Evolutionary conservation across 1,284 basidiomycete genomes (phyloP).

Genomic region (Heterobasidion irregulare): DNA sequence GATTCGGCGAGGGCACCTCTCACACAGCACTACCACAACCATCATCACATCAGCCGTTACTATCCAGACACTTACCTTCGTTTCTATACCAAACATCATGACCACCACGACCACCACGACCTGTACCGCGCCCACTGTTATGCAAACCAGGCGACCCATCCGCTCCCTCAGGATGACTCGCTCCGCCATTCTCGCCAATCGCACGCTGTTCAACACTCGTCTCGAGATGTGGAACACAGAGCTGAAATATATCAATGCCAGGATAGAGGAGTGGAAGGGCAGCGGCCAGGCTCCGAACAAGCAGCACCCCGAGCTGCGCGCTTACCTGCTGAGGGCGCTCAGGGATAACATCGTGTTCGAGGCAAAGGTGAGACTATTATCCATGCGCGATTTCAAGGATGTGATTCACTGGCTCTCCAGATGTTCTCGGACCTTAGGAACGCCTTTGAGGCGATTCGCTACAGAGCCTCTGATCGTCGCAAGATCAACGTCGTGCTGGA

Average conservation of each 20-base stretch:
- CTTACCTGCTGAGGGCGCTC: neutral
- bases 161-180: neutral
- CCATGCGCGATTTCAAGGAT: neutral
- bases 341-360: neutral
- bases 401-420: neutral
- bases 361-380: neutral
- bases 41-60: neutral
- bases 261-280: slow-evolving; percentile 1
- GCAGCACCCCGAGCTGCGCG: neutral
- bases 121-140: neutral
- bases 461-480: neutral
- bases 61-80: neutral
- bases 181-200: neutral
- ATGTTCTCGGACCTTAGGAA: neutral
- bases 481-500: slow-evolving; percentile 2
- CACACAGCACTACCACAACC: neutral
- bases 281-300: neutral
- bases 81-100: neutral
- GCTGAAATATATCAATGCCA: neutral
- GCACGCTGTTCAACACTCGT: neutral
- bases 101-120: neutral
- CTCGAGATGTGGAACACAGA: neutral
- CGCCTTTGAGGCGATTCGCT: neutral
- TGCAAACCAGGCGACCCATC: neutral
- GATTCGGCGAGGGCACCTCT: too few species aligned